Evolutionary conservation across 805 yeast species (phyloP).

Genomic region (Candida insectorum): DNA sequence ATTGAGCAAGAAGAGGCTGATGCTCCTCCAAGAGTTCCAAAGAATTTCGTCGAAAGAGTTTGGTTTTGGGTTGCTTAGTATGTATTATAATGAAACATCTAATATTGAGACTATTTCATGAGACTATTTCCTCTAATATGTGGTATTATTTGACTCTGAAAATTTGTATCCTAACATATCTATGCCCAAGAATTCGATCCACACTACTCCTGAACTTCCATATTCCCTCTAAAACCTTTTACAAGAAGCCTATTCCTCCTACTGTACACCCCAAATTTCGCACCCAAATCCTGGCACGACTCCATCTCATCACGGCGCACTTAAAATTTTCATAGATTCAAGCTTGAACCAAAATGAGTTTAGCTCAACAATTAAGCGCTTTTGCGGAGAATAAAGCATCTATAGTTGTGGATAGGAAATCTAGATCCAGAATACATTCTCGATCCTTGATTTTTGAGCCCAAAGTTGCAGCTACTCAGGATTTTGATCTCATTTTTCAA

Average conservation of each 20-base stretch:
- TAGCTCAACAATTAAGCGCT: constrained; percentile 78
- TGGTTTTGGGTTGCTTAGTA: constrained; percentile 49
- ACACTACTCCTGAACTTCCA: no score
- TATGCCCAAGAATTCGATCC: no score
- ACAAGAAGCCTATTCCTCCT: no score
- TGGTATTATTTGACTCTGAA: no score
- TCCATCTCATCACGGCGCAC: constrained; percentile 6
- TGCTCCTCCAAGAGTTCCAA: constrained; percentile 34
- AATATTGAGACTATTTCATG: constrained; percentile 1
- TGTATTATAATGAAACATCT: background rate
- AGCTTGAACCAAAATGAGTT: constrained; percentile 44
- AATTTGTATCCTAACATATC: no score
- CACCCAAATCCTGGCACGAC: background rate
- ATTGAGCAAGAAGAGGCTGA: constrained; percentile 52
- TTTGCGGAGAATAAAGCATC: constrained; percentile 64
- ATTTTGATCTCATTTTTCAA: constrained; percentile 74
- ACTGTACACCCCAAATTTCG: no score
- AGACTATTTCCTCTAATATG: background rate
- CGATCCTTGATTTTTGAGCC: constrained; percentile 85
- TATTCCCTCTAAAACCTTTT: no score
- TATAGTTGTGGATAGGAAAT: constrained; percentile 80
- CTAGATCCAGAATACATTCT: constrained; percentile 81
- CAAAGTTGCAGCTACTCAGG: constrained; percentile 90
- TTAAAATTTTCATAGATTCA: no score
- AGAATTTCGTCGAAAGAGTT: constrained; percentile 38